A percentile compares a stretch with the other conserved stretches of the same genome.
Evolutionary conservation across 495 filamentous ascomycete genomes (phyloP).

Genomic region (Neurospora sp.): DNA sequence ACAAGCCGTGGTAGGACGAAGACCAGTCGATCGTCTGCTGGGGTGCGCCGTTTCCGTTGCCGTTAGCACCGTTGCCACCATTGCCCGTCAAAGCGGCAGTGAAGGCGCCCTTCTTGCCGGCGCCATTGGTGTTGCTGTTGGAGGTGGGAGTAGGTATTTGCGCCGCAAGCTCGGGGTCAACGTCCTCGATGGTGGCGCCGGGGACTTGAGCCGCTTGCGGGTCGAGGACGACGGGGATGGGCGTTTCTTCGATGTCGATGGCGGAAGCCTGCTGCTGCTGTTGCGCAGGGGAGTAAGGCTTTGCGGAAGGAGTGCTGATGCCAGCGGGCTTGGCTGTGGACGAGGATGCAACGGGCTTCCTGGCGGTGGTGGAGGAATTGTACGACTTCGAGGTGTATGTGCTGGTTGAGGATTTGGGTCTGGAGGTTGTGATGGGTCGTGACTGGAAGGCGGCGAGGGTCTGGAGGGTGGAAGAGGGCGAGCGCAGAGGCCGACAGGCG

Average conservation of each 20-base stretch:
- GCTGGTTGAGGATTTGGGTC: background rate
- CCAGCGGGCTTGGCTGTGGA: background rate
- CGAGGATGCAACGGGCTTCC: background rate
- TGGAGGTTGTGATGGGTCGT: background rate
- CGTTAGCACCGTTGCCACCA: constrained; percentile 8
- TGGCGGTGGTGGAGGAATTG: background rate
- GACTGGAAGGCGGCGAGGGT: background rate
- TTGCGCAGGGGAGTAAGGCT: background rate
- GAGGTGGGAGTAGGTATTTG: constrained; percentile 10
- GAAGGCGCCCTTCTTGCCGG: constrained; percentile 1
- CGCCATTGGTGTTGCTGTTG: background rate
- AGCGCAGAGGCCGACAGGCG: constrained; percentile 9
- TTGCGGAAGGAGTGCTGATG: background rate
- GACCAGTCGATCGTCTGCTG: constrained; percentile 72
- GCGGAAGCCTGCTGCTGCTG: background rate
- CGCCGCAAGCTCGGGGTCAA: constrained; percentile 15
- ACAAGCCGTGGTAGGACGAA: constrained; percentile 83
- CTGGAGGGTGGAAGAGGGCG: constrained; percentile 5
- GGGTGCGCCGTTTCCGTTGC: constrained; percentile 34
- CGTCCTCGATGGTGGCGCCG: constrained; percentile 22
- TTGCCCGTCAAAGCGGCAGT: constrained; percentile 12
- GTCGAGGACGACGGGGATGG: constrained; percentile 8
- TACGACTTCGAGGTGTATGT: background rate
- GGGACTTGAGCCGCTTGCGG: constrained; percentile 22
- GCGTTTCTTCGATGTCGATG: background rate